These are phyloP conservation scores for Homolaphlyctis polyrhiza DNA, from an alignment of 371 early-diverging fungal species.

Conservation along the genomic window DNA sequence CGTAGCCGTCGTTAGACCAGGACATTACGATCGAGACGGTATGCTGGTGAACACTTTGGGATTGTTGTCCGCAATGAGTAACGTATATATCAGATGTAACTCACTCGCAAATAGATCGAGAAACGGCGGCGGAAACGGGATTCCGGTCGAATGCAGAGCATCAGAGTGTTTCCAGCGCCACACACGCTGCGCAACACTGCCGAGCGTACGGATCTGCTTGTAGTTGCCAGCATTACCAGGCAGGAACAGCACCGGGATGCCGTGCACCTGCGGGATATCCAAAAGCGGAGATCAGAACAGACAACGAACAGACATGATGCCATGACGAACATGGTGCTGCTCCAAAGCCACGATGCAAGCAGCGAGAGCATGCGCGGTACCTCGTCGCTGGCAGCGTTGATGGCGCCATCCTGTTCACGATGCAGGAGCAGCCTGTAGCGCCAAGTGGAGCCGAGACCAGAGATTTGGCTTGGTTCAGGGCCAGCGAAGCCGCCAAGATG, in stretches of 20 bases:
- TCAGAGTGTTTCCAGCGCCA: slow-evolving; percentile 35
- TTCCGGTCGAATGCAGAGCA: slow-evolving; percentile 20
- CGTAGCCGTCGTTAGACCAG: slow-evolving; percentile 5
- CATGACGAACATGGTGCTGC: no score
- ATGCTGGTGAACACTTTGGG: neutral
- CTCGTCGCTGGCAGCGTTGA: neutral
- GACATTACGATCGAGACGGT: neutral
- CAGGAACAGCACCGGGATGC: slow-evolving; percentile 87
- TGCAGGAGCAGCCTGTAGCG: neutral
- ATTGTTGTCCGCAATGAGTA: neutral
- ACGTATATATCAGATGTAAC: neutral
- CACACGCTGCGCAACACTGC: slow-evolving; percentile 56
- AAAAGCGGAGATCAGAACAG: no score
- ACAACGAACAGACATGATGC: no score
- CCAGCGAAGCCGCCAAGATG: neutral
- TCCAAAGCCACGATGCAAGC: neutral
- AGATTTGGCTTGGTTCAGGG: neutral
- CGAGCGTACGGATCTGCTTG: slow-evolving; percentile 83
- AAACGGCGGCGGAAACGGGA: slow-evolving; percentile 12
- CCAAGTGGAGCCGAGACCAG: no score
- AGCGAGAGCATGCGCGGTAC: no score
- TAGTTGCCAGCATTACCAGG: slow-evolving; percentile 94
- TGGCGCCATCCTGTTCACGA: neutral
- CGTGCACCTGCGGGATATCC: slow-evolving; percentile 11
- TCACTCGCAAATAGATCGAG: slow-evolving; percentile 85